phyloP scores from a whole-genome alignment of 2,329 filamentous ascomycete species.

The Moelleriella libera region DNA sequence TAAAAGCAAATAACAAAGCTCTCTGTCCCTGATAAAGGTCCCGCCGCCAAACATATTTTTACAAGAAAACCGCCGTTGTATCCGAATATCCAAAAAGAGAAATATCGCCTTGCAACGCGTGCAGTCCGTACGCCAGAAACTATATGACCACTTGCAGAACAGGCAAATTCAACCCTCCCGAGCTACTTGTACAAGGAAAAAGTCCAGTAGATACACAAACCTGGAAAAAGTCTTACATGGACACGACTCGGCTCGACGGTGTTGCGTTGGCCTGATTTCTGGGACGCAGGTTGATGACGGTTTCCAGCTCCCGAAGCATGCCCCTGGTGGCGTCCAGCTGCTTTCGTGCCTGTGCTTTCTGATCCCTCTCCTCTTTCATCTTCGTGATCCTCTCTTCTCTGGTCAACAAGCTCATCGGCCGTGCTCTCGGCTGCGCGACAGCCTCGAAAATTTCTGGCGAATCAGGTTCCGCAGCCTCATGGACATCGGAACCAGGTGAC shows the following conservation, averaged over 20 bases:
- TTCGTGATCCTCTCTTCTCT: slow-evolving; percentile 78
- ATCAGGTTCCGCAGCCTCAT: neutral
- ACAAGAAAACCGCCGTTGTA: too few species aligned
- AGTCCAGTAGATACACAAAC: neutral
- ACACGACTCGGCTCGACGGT: slow-evolving; percentile 2
- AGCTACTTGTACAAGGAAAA: neutral
- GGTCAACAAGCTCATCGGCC: slow-evolving; percentile 54
- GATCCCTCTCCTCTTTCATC: slow-evolving; percentile 75
- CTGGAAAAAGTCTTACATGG: neutral
- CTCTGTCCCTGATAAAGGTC: too few species aligned
- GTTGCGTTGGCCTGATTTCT: slow-evolving; percentile 22
- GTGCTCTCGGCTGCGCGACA: slow-evolving; percentile 50
- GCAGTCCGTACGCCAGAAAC: neutral
- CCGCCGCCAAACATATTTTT: too few species aligned
- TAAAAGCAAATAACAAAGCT: too few species aligned
- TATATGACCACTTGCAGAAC: neutral
- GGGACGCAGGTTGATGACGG: slow-evolving; percentile 54
- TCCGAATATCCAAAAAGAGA: neutral
- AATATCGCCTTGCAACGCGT: neutral
- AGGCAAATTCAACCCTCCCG: neutral
- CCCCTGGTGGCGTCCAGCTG: slow-evolving; percentile 69
- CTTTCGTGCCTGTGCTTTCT: slow-evolving; percentile 56
- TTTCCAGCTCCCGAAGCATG: slow-evolving; percentile 88
- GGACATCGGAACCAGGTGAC: slow-evolving; percentile 26
- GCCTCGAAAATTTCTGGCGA: slow-evolving; percentile 78